Evolutionary conservation across 148 eudicot species (phyloP).

Genomic region (Nepenthes mirabilis): DNA sequence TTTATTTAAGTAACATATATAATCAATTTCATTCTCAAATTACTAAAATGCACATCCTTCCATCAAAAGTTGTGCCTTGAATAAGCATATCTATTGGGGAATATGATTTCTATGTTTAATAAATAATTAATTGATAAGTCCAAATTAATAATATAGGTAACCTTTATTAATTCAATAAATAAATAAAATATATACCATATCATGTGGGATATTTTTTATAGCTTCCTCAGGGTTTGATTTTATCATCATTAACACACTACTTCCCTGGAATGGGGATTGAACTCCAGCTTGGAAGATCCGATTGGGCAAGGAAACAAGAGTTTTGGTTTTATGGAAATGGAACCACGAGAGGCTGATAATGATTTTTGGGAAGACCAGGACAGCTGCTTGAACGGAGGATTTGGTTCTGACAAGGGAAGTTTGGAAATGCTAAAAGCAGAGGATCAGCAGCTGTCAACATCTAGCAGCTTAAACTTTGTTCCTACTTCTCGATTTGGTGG

Average conservation of each 20-base stretch:
- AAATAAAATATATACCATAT: too few relatives aligned
- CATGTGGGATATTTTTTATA: slow-evolving; percentile 6
- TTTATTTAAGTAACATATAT: too few relatives aligned
- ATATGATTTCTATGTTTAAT: too few relatives aligned
- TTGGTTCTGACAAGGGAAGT: slow-evolving; percentile 33
- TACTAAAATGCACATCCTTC: too few relatives aligned
- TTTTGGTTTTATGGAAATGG: slow-evolving; percentile 24
- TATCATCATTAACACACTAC: slow-evolving; percentile 38
- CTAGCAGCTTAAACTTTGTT: slow-evolving; percentile 21
- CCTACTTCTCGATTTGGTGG: slow-evolving; percentile 30
- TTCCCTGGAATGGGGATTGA: slow-evolving; percentile 33
- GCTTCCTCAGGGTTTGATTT: slow-evolving; percentile 46
- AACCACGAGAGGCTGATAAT: slow-evolving; percentile 28
- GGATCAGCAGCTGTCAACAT: slow-evolving; percentile 30
- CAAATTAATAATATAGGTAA: too few relatives aligned
- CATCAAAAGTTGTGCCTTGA: too few relatives aligned
- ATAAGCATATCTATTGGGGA: too few relatives aligned
- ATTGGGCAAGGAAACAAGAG: slow-evolving; percentile 30
- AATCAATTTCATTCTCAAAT: too few relatives aligned
- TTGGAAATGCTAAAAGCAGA: slow-evolving; percentile 21
- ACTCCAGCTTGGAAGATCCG: slow-evolving; percentile 24
- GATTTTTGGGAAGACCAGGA: slow-evolving; percentile 51
- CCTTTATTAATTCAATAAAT: too few relatives aligned
- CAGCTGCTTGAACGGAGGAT: slow-evolving; percentile 23
- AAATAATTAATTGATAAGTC: too few relatives aligned